Evolutionary conservation across 768 basidiomycete genomes (phyloP).

Genomic region (Lentinula aciculospora): DNA sequence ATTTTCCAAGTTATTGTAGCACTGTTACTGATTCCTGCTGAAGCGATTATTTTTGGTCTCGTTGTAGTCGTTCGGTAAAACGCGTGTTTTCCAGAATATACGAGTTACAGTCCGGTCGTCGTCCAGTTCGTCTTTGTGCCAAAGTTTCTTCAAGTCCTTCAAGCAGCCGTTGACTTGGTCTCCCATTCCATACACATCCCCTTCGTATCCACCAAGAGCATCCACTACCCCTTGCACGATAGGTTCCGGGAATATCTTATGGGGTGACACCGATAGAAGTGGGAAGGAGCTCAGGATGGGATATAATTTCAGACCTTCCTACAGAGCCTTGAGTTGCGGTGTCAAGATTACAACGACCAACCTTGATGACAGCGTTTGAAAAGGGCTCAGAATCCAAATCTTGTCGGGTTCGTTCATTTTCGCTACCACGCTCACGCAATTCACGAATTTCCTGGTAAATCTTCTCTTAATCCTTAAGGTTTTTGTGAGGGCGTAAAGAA

Average conservation of each 20-base stretch:
- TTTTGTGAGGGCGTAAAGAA: constrained; percentile 54
- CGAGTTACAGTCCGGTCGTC: constrained; percentile 95
- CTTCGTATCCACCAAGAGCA: constrained; percentile 75
- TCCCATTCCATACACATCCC: constrained; percentile 63
- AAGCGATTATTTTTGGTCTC: neutral
- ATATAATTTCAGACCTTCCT: constrained; percentile 26
- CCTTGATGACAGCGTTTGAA: constrained; percentile 18
- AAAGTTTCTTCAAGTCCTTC: constrained; percentile 91
- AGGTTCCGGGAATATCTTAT: constrained; percentile 57
- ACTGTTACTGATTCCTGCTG: neutral
- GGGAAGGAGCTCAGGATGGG: constrained; percentile 20
- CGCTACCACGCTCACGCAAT: constrained; percentile 9
- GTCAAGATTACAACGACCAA: neutral
- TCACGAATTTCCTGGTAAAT: constrained; percentile 54
- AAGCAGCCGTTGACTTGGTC: constrained; percentile 82
- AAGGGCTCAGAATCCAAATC: constrained; percentile 29
- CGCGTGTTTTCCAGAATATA: constrained; percentile 85
- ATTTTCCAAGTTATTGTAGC: neutral
- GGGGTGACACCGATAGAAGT: too few species aligned
- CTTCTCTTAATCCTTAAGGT: constrained; percentile 50
- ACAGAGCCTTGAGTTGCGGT: neutral
- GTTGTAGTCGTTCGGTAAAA: constrained; percentile 72
- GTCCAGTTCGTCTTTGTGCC: constrained; percentile 95
- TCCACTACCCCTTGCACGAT: constrained; percentile 72
- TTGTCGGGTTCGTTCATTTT: constrained; percentile 11